Evolutionary conservation across 139 green algal species (phyloP).

Genomic region (Chlorella sp.): DNA sequence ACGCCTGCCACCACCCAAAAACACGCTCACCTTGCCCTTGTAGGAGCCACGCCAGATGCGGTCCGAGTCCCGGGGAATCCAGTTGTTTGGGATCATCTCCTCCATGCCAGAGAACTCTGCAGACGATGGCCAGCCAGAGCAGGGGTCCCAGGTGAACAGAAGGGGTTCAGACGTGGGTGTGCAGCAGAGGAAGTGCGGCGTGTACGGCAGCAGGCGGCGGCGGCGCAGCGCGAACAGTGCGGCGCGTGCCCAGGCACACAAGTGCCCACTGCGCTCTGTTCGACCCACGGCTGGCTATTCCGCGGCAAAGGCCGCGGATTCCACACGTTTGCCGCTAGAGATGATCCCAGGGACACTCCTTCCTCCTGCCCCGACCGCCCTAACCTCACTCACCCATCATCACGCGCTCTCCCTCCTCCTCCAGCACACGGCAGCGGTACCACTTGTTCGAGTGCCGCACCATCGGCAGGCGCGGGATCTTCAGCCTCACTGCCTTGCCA

Average conservation of each 20-base stretch:
- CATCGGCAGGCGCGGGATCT: conserved; percentile 79
- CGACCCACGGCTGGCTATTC: background rate
- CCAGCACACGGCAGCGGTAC: conserved; percentile 70
- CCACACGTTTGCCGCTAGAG: too few species aligned
- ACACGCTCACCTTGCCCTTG: conserved; percentile 63
- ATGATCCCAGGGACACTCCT: too few species aligned
- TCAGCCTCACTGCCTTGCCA: conserved; percentile 29
- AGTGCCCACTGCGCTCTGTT: background rate
- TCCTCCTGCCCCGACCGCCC: background rate
- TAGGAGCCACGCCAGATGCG: conserved; percentile 83
- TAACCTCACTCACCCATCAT: conserved; percentile 46
- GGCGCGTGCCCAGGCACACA: too few species aligned
- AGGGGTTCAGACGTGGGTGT: background rate
- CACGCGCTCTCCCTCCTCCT: conserved; percentile 53
- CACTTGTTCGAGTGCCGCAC: conserved; percentile 64
- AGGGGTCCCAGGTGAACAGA: background rate
- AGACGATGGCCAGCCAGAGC: background rate
- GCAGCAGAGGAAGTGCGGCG: too few species aligned
- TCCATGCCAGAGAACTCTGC: conserved; percentile 71
- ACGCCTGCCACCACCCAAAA: background rate
- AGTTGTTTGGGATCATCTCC: conserved; percentile 46
- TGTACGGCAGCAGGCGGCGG: background rate
- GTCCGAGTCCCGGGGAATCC: conserved; percentile 64
- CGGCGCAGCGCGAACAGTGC: background rate
- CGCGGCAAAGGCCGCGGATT: too few species aligned